Base-by-base conservation (phyloP, 2,329 filamentous ascomycete species). In the Pestalotiopsis sp. region DNA sequence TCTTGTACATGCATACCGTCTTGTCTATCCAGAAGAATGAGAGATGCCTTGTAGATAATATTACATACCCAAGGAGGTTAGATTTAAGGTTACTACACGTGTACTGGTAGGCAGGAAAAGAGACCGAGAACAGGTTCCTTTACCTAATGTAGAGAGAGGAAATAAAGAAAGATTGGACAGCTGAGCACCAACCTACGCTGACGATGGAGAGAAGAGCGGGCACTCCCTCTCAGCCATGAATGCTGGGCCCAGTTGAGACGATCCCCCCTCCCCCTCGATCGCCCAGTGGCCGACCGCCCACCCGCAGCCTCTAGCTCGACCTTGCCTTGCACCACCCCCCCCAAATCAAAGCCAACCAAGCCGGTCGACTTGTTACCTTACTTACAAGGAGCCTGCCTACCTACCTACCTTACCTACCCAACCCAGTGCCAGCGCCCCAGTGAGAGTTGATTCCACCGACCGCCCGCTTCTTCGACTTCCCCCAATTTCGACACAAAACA, bases 401-500 rank as follows among this genome's bases (percentile, higher is more conserved):
- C 23, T 23, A 23, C 23, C 23, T 23, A 23, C 23, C 23, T 23
- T 23, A 52, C 17, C 20, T 20, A 52, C 17, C 20, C 45, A 52
- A 20, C 20, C 17, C 45, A 52, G 41, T 49, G 41, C 41, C 41
- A 6, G 41, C n/a, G 41, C 17, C 9, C n/a, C 17, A 52, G 45
- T 52, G 45, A 52, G 31, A 36, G 31, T 20, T 41, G 59, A 62
- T 62, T 62, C 31, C 59, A 61, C 59, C 59, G 57, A 20, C 59
- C 59, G 59, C 59, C 59, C 59, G 59, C 59, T 62, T 62, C 59
- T 52, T 62, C 59, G 59, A 62, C 59, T 62, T 62, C 59, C 59
- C 59, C 59, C 59, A 62, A 62, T 66, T 41, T 70, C 68, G 57
- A 72, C 71, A 73, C 71, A 73, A 73, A 73, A 62, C 59, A 62